A percentile compares a stretch with the other conserved stretches of the same genome.
Conservation (phyloP, 2,329 filamentous ascomycete genomes). For the Didymella pomorum region DNA sequence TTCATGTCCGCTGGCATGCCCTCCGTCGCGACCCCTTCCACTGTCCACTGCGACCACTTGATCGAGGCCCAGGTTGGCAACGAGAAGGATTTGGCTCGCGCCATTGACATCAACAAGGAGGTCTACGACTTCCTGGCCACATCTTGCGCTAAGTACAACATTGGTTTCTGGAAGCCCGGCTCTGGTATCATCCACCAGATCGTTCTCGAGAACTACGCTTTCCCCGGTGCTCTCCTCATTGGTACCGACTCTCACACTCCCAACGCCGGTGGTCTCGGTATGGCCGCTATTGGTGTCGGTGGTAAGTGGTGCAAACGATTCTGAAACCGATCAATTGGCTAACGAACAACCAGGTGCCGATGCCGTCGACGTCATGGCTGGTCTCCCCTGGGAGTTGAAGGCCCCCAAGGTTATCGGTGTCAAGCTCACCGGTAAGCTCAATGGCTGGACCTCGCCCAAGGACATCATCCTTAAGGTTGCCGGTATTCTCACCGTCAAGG, state of each 20-base stretch:
- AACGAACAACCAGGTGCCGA: constrained; percentile 70
- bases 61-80: constrained; percentile 97
- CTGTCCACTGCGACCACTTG: constrained; percentile 98
- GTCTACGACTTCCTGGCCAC: constrained; percentile 97
- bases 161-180: constrained; percentile 98
- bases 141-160: constrained; percentile 98
- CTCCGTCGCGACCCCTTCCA: constrained; percentile 90
- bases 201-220: constrained; percentile 97
- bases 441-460: constrained; percentile 93
- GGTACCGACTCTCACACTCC: constrained; percentile 98
- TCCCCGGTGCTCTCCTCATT: constrained; percentile 97
- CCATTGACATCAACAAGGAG: constrained; percentile 95
- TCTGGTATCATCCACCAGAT: constrained; percentile 99
- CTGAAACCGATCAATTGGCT: constrained; percentile 2
- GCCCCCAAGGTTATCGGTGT: constrained; percentile 97
- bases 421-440: constrained; percentile 87
- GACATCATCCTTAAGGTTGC: constrained; percentile 98
- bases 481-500: constrained; percentile 96
- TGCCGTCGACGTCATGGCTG: constrained; percentile 97
- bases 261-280: constrained; percentile 95
- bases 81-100: constrained; percentile 89
- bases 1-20: constrained; percentile 99
- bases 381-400: constrained; percentile 97
- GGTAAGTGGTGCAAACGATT: constrained; percentile 55
- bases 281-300: constrained; percentile 94